Evolutionary conservation across 176 grass and related monocot species (phyloP).

Genomic region (Cenchrus americanus): DNA sequence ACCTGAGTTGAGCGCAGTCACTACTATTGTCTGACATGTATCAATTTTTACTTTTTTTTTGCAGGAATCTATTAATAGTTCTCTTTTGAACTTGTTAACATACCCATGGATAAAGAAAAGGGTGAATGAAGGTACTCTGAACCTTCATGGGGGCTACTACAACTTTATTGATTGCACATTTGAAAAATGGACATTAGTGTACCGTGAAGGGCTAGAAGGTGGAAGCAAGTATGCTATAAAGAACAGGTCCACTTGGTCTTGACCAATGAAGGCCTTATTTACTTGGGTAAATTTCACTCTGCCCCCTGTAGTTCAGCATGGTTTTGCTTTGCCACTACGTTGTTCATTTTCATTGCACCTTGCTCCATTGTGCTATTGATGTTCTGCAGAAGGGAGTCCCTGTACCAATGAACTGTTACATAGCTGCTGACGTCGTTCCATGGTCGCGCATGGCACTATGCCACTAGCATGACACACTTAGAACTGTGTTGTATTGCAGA

Average conservation of each 20-base stretch:
- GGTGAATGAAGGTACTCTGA: slow-evolving; percentile 72
- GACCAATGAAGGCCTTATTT: slow-evolving; percentile 37
- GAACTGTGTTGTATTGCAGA: slow-evolving; percentile 7
- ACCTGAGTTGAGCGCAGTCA: slow-evolving; percentile 4
- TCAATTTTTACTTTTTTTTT: slow-evolving; percentile 7
- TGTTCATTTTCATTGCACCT: slow-evolving; percentile 41
- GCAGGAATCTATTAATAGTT: slow-evolving; percentile 93
- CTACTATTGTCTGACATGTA: slow-evolving; percentile 6
- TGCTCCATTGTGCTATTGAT: slow-evolving; percentile 42
- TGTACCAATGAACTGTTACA: slow-evolving; percentile 38
- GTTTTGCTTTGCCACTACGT: slow-evolving; percentile 46
- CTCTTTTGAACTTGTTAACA: slow-evolving; percentile 85
- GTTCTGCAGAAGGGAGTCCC: slow-evolving; percentile 16
- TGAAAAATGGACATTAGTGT: slow-evolving; percentile 91
- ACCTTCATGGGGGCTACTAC: slow-evolving; percentile 89
- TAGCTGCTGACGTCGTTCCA: background rate
- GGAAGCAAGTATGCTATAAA: slow-evolving; percentile 97
- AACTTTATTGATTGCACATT: slow-evolving; percentile 89
- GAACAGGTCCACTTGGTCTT: slow-evolving; percentile 75
- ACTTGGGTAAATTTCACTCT: slow-evolving; percentile 58
- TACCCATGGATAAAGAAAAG: slow-evolving; percentile 97
- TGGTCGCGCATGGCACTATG: slow-evolving; percentile 21
- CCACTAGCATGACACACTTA: slow-evolving; percentile 1
- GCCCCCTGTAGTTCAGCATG: slow-evolving; percentile 47
- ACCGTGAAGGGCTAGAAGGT: slow-evolving; percentile 73